Evolutionary conservation across 2,329 filamentous ascomycete genomes (phyloP).

Genomic region (Zelopaecilomyces penicillatus): DNA sequence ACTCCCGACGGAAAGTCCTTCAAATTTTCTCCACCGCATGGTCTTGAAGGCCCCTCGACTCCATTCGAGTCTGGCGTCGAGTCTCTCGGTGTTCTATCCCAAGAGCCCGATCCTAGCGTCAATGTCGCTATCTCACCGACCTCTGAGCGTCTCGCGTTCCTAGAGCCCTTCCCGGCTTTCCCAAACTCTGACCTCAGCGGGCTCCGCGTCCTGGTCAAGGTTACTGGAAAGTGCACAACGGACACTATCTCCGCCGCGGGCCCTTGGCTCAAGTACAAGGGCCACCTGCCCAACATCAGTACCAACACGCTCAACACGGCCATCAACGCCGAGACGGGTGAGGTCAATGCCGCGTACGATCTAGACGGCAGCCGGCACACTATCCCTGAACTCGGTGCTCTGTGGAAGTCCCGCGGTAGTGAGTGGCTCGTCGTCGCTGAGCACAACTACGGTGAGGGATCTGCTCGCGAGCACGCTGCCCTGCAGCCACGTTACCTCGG

Average conservation of each 20-base stretch:
- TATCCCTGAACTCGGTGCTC: slow-evolving; percentile 79
- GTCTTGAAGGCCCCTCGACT: slow-evolving; percentile 51
- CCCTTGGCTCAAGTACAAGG: slow-evolving; percentile 99
- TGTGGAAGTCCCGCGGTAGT: slow-evolving; percentile 67
- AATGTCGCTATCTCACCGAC: slow-evolving; percentile 72
- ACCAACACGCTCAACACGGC: slow-evolving; percentile 97
- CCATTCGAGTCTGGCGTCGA: slow-evolving; percentile 74
- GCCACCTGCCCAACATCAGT: slow-evolving; percentile 93
- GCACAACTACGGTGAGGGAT: slow-evolving; percentile 94
- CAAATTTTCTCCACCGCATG: slow-evolving; percentile 73
- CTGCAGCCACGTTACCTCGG: slow-evolving; percentile 87
- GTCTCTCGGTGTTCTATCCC: slow-evolving; percentile 63
- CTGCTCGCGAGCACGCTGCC: slow-evolving; percentile 80
- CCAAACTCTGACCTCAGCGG: slow-evolving; percentile 64
- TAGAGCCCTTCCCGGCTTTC: slow-evolving; percentile 86
- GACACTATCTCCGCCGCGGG: slow-evolving; percentile 97
- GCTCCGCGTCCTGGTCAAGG: slow-evolving; percentile 86
- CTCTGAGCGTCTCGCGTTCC: slow-evolving; percentile 82
- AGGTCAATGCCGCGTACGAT: slow-evolving; percentile 90
- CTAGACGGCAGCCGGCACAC: slow-evolving; percentile 63
- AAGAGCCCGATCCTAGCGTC: slow-evolving; percentile 60
- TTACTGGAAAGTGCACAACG: slow-evolving; percentile 95
- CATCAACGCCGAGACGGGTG: slow-evolving; percentile 81
- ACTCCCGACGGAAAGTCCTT: slow-evolving; percentile 76
- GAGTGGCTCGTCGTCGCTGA: slow-evolving; percentile 94